Conservation (phyloP, 345 rosid species). For the Geranium brycei region DNA sequence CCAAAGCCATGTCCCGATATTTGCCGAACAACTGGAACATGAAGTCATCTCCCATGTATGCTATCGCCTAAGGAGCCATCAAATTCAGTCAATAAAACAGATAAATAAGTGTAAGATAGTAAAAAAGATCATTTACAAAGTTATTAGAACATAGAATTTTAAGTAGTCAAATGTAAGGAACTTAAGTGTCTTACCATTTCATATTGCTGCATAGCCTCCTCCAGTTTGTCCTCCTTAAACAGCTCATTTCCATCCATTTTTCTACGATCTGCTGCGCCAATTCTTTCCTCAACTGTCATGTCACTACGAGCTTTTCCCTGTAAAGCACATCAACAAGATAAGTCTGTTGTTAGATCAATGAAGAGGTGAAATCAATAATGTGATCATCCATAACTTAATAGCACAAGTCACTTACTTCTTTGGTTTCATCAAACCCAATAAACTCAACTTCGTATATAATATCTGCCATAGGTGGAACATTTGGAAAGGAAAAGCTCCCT, state of each 20-base stretch:
- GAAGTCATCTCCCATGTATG: conserved; percentile 89
- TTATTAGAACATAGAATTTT: background rate
- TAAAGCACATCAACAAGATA: background rate
- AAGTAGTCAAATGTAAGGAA: conserved; percentile 13
- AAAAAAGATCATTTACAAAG: conserved; percentile 1
- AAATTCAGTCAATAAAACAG: conserved; percentile 12
- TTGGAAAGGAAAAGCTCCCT: conserved; percentile 90
- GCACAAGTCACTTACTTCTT: conserved; percentile 45
- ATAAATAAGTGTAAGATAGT: background rate
- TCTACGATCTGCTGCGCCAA: conserved; percentile 81
- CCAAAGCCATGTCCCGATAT: conserved; percentile 91
- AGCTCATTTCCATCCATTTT: conserved; percentile 87
- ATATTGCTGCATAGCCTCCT: conserved; percentile 96
- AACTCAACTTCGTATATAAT: conserved; percentile 79
- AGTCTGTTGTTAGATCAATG: no score
- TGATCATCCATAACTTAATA: no score
- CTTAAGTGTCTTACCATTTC: conserved; percentile 58
- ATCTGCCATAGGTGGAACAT: conserved; percentile 89
- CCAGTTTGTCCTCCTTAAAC: conserved; percentile 65
- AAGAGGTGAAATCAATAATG: no score
- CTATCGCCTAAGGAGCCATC: conserved; percentile 51
- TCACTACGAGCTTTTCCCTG: conserved; percentile 90
- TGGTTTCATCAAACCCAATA: conserved; percentile 90
- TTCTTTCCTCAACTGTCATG: conserved; percentile 94
- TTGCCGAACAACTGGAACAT: conserved; percentile 97